These are phyloP conservation scores for Mycena polygramma DNA, from an alignment of 768 basidiomycete species.

Conservation along the genomic window DNA sequence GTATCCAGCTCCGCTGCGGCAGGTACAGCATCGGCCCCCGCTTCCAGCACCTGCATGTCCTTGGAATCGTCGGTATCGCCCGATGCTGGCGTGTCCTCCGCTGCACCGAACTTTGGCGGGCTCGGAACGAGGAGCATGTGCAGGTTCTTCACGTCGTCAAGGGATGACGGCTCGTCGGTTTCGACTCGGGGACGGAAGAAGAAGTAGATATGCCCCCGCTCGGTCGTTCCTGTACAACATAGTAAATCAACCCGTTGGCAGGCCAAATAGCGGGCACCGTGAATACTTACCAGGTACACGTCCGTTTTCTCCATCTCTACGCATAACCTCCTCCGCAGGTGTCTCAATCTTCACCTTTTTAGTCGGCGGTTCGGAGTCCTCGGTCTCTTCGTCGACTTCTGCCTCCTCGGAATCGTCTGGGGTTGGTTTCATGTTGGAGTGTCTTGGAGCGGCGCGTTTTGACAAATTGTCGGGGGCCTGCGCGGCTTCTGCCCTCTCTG, in stretches of 20 bases:
- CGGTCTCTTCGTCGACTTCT: slow-evolving; percentile 11
- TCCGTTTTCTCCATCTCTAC: slow-evolving; percentile 15
- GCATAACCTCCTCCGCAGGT: slow-evolving; percentile 29
- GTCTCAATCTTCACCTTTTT: slow-evolving; percentile 46
- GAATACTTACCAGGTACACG: slow-evolving; percentile 38
- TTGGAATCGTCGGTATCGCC: slow-evolving; percentile 41
- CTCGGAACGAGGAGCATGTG: slow-evolving; percentile 73
- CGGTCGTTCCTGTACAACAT: slow-evolving; percentile 59
- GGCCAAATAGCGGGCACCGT: background rate
- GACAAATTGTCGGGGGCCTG: slow-evolving; percentile 25
- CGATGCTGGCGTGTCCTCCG: slow-evolving; percentile 38
- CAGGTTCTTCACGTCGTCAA: slow-evolving; percentile 71
- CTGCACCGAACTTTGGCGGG: slow-evolving; percentile 57
- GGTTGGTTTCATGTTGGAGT: slow-evolving; percentile 23
- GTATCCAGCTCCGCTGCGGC: slow-evolving; percentile 50
- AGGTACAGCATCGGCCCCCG: slow-evolving; percentile 65
- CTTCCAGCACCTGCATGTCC: slow-evolving; percentile 57
- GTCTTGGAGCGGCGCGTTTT: slow-evolving; percentile 25
- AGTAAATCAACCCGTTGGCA: background rate
- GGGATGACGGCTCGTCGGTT: slow-evolving; percentile 62
- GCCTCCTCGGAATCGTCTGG: slow-evolving; percentile 28
- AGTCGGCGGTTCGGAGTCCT: slow-evolving; percentile 35
- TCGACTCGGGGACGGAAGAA: slow-evolving; percentile 73
- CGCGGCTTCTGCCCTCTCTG: slow-evolving; percentile 15
- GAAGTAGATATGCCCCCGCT: slow-evolving; percentile 74